Evolutionary conservation across 768 basidiomycete genomes (phyloP).

Genomic region (Amanita inopinata): DNA sequence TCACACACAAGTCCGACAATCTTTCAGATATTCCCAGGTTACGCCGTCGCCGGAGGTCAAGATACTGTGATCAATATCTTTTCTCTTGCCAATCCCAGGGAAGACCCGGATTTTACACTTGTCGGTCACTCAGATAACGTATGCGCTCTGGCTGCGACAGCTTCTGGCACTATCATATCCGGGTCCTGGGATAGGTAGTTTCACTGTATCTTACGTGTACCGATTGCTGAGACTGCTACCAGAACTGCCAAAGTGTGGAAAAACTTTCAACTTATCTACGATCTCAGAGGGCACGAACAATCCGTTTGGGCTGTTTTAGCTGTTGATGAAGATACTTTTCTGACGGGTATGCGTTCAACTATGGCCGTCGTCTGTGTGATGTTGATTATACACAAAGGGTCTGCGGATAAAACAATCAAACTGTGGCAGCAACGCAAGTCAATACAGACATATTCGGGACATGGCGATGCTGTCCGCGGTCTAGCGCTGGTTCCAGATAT

Average conservation of each 20-base stretch:
- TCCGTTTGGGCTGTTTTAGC: slow-evolving; percentile 92
- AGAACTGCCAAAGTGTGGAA: slow-evolving; percentile 96
- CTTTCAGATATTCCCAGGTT: slow-evolving; percentile 42
- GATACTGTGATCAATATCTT: slow-evolving; percentile 85
- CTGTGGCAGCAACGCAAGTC: slow-evolving; percentile 75
- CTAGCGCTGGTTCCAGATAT: slow-evolving; percentile 73
- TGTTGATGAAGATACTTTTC: slow-evolving; percentile 61
- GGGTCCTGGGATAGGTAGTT: slow-evolving; percentile 95
- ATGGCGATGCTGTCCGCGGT: slow-evolving; percentile 86
- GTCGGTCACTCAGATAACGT: slow-evolving; percentile 89
- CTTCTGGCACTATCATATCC: slow-evolving; percentile 71
- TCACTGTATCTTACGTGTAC: slow-evolving; percentile 3
- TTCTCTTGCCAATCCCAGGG: slow-evolving; percentile 41
- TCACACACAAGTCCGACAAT: slow-evolving; percentile 9
- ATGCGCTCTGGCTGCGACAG: slow-evolving; percentile 68
- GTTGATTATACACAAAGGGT: slow-evolving; percentile 37
- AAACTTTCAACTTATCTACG: slow-evolving; percentile 59
- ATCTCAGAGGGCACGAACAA: slow-evolving; percentile 79
- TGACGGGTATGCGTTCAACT: slow-evolving; percentile 58
- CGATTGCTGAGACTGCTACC: slow-evolving; percentile 7
- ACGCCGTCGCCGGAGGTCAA: slow-evolving; percentile 80
- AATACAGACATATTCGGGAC: slow-evolving; percentile 72
- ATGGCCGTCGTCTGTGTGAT: neutral
- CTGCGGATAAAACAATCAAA: slow-evolving; percentile 92
- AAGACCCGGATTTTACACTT: slow-evolving; percentile 74